A percentile compares a stretch with the other conserved stretches of the same genome.
Conservation (phyloP, 2,329 filamentous ascomycete genomes). For the Leptoxyphium fumago region DNA sequence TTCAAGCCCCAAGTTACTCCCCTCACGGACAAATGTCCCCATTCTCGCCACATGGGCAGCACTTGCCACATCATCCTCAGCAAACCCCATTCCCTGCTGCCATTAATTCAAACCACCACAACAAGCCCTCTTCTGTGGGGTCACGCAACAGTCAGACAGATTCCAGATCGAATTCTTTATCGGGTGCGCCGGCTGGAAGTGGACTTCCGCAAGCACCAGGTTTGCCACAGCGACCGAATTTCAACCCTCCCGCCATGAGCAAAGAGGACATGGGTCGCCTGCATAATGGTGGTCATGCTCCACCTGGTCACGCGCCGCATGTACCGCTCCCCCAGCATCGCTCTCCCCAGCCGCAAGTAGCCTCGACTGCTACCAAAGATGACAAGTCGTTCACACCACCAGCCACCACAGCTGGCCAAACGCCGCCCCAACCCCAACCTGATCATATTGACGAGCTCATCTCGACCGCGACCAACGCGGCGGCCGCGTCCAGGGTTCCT, state of each 20-base stretch:
- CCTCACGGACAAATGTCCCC: not conserved
- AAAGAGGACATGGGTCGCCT: conserved; percentile 42
- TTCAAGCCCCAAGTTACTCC: not conserved
- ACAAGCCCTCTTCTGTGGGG: not conserved
- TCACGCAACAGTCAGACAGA: not conserved
- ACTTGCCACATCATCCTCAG: not conserved
- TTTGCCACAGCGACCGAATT: conserved; percentile 45
- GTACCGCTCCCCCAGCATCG: conserved; percentile 2
- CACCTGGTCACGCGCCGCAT: conserved; percentile 13
- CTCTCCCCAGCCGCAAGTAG: conserved; percentile 21
- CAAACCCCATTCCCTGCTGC: not conserved
- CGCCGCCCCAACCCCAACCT: too few relatives aligned
- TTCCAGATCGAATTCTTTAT: not conserved
- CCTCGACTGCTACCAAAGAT: conserved; percentile 25
- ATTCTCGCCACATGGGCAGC: not conserved
- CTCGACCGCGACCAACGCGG: not conserved
- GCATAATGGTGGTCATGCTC: conserved; percentile 35
- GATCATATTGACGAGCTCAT: not conserved
- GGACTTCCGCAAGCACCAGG: conserved; percentile 38
- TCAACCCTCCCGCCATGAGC: conserved; percentile 39
- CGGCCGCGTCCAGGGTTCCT: too few relatives aligned
- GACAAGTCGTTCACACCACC: conserved; percentile 5
- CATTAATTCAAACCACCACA: not conserved
- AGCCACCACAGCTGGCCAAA: not conserved
- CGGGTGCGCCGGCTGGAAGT: conserved; percentile 15